Base-by-base conservation (phyloP, 208 protist species). In the Herpetomonas samuelpessoai region DNA sequence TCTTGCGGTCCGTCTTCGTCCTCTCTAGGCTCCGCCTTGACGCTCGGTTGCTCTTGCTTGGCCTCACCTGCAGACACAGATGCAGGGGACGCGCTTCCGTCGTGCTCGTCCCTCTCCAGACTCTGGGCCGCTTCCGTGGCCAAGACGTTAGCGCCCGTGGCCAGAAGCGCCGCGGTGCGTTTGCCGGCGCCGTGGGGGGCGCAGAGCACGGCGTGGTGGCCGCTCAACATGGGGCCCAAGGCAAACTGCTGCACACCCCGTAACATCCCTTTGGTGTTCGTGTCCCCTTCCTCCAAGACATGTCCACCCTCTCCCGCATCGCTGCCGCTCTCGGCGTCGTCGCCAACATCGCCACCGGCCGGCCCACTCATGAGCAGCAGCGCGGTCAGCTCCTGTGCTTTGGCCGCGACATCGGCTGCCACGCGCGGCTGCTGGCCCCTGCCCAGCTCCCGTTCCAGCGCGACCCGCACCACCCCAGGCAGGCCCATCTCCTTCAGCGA, bases 161-260 rank as follows among this genome's bases (percentile, higher is more conserved):
- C 74, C 12, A 94, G 56, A 21, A 75, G 50, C 19, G 74, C 65
- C 2, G 81, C 74, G 19, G 76, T 83, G 25, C 76, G 67, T 58
- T 89, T 88, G 21, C 88, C 88, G 1, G 65, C 35, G 1, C 74
- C 74, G 2, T 57, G 63, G n/a, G 88, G 88, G 0, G 76, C 88
- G 46, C 68, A 61, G 26, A 83, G 59, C 2, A 91, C 24, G 0
- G 76, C 80, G 71, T 94, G 88, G 44, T 88, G 68, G 2, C 88
- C 88, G 0, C 85, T 57, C 28, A 94, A 68, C 65, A 91, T 73
- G 2, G 76, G 63, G 0, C 81, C 68, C 29, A 94, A 56, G 0
- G 76, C 76, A 0, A 81, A 27, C 29, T 89, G 81, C 62, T 94
- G 88, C 12, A 88, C 38, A 0, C 68, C 76, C 2, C 65, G 67